Conservation (phyloP, 108 stramenopile genomes). For the Skeletonema marinoi region DNA sequence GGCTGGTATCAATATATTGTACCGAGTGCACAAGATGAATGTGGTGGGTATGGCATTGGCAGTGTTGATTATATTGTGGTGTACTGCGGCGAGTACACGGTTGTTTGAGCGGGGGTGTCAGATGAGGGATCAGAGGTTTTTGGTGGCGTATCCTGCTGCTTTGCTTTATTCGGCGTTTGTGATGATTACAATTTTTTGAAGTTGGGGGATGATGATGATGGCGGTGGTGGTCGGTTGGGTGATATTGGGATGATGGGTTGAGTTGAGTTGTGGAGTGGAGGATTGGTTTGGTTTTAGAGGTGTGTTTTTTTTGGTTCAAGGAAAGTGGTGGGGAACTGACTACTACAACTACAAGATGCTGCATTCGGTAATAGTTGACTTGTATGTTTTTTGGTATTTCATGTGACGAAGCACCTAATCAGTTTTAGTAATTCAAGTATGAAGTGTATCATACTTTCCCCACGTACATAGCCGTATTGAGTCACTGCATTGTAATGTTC, state of each 20-base stretch:
- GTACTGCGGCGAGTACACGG: slow-evolving; percentile 87
- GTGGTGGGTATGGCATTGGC: slow-evolving; percentile 78
- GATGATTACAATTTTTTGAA: slow-evolving; percentile 97
- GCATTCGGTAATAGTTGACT: too few relatives aligned
- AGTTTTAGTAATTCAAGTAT: too few relatives aligned
- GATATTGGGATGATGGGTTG: neutral
- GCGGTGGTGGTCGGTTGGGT: neutral
- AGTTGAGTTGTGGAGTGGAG: neutral
- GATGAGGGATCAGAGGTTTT: slow-evolving; percentile 93
- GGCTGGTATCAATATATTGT: slow-evolving; percentile 85
- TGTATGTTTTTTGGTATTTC: too few relatives aligned
- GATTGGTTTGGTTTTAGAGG: neutral
- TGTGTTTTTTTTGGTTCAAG: too few relatives aligned
- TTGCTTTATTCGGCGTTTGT: slow-evolving; percentile 98
- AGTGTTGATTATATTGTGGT: slow-evolving; percentile 89
- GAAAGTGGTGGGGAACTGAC: too few relatives aligned
- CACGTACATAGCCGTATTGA: too few relatives aligned
- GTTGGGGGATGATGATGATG: neutral
- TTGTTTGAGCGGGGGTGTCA: slow-evolving; percentile 92
- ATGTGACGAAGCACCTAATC: too few relatives aligned
- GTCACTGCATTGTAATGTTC: too few relatives aligned
- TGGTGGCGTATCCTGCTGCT: slow-evolving; percentile 96
- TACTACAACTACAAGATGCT: too few relatives aligned
- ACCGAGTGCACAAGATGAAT: slow-evolving; percentile 71
- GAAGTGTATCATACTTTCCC: too few relatives aligned